These are phyloP conservation scores for Xylariaceae sp. DNA, from an alignment of 2,329 filamentous ascomycete genomes.

Conservation along the genomic window DNA sequence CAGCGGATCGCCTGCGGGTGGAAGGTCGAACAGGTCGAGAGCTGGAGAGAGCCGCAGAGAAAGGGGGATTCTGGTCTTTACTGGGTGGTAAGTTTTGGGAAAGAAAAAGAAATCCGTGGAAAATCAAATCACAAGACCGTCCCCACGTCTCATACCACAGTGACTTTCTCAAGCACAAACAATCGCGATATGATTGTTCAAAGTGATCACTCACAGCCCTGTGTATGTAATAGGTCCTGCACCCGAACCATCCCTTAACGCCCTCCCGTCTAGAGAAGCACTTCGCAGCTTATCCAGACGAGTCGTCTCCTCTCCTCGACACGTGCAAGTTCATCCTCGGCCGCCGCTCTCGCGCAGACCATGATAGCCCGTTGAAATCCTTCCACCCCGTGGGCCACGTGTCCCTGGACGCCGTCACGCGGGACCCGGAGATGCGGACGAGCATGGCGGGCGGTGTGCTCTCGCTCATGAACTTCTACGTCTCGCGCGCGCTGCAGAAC, in stretches of 20 bases:
- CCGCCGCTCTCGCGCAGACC: constrained; percentile 16
- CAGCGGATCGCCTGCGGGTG: constrained; percentile 21
- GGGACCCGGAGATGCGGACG: constrained; percentile 14
- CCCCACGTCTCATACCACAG: neutral
- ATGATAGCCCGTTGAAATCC: neutral
- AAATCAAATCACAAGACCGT: neutral
- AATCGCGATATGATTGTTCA: too few species aligned
- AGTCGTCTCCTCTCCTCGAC: constrained; percentile 13
- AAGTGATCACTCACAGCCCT: too few species aligned
- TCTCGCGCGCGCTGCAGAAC: constrained; percentile 21
- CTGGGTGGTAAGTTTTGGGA: constrained; percentile 22
- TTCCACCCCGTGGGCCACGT: constrained; percentile 32
- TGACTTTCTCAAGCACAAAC: neutral
- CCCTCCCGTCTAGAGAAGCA: constrained; percentile 20
- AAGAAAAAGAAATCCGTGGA: too few species aligned
- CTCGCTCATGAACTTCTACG: constrained; percentile 23
- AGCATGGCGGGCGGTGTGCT: constrained; percentile 18
- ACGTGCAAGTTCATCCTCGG: constrained; percentile 15
- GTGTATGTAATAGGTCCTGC: constrained; percentile 13
- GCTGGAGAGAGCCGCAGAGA: constrained; percentile 15
- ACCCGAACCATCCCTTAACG: constrained; percentile 16
- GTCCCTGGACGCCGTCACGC: constrained; percentile 22
- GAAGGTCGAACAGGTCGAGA: constrained; percentile 17
- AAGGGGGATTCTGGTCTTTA: constrained; percentile 14
- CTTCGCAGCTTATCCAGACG: constrained; percentile 15